phyloP scores from a whole-genome alignment of 768 basidiomycete genomes.

The Suillus variegatus region DNA sequence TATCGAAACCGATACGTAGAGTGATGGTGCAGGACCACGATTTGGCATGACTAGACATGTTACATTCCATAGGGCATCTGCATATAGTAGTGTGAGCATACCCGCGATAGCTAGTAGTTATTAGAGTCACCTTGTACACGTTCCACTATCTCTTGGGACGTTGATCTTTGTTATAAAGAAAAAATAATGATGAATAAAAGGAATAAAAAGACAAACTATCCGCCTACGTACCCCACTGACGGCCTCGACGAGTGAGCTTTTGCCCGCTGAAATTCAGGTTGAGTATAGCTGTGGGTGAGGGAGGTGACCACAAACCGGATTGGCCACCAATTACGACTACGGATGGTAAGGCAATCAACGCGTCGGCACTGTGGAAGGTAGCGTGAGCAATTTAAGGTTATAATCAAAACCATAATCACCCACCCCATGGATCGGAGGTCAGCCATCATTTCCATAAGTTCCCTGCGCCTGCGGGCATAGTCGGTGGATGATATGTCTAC shows the following conservation, averaged over 20 bases:
- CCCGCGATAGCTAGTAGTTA: not conserved
- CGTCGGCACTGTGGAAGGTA: slow-evolving; percentile 36
- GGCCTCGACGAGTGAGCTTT: slow-evolving; percentile 41
- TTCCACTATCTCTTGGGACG: slow-evolving; percentile 16
- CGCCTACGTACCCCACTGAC: not conserved
- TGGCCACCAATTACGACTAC: slow-evolving; percentile 57
- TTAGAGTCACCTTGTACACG: slow-evolving; percentile 34
- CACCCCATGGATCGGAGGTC: slow-evolving; percentile 39
- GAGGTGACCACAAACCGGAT: slow-evolving; percentile 36
- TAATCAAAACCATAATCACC: not conserved
- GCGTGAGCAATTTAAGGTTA: not conserved
- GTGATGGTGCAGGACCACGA: slow-evolving; percentile 42
- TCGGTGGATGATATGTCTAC: slow-evolving; percentile 32
- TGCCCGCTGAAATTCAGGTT: slow-evolving; percentile 38
- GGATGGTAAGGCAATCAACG: slow-evolving; percentile 48
- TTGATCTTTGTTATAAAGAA: not conserved
- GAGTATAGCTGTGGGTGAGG: not conserved
- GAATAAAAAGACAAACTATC: not conserved
- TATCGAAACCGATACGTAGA: slow-evolving; percentile 43
- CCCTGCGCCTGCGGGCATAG: slow-evolving; percentile 42
- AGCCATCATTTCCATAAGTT: slow-evolving; percentile 41
- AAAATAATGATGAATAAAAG: not conserved
- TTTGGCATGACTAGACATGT: slow-evolving; percentile 24
- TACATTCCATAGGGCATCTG: slow-evolving; percentile 41
- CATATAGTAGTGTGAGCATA: not conserved